These are phyloP conservation scores for Suillus brevipes DNA, from an alignment of 768 basidiomycete species.

Conservation along the genomic window DNA sequence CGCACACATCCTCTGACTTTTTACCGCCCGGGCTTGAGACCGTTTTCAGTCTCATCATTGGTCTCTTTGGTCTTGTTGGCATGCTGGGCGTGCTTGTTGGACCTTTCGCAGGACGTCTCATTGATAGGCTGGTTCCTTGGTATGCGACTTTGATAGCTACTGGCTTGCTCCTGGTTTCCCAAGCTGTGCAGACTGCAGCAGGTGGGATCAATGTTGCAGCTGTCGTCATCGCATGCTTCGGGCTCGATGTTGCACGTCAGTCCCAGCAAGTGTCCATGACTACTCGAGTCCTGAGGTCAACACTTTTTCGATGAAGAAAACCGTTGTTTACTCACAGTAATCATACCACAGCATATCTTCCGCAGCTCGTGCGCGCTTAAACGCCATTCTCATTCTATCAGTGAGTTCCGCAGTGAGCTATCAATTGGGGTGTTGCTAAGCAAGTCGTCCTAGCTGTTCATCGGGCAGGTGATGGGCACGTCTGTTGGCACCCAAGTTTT, in stretches of 20 bases:
- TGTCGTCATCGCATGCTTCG: slow-evolving; percentile 66
- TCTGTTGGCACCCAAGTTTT: slow-evolving; percentile 73
- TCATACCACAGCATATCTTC: slow-evolving; percentile 31
- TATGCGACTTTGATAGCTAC: slow-evolving; percentile 65
- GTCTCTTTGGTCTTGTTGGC: slow-evolving; percentile 74
- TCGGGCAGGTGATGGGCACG: slow-evolving; percentile 84
- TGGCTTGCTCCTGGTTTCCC: slow-evolving; percentile 47
- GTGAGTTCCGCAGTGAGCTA: slow-evolving; percentile 36
- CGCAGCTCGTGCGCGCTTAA: slow-evolving; percentile 66
- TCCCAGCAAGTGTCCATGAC: slow-evolving; percentile 68
- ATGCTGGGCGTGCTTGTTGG: slow-evolving; percentile 69
- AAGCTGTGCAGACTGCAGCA: slow-evolving; percentile 65
- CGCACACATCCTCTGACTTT: slow-evolving; percentile 12
- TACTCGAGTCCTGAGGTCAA: slow-evolving; percentile 58
- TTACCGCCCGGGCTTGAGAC: slow-evolving; percentile 3
- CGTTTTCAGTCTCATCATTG: slow-evolving; percentile 51
- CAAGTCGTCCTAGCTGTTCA: slow-evolving; percentile 46
- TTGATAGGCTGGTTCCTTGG: slow-evolving; percentile 79
- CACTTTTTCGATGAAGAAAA: slow-evolving; percentile 4
- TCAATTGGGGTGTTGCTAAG: background rate
- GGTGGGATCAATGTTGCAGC: slow-evolving; percentile 71
- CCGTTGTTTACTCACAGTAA: slow-evolving; percentile 4
- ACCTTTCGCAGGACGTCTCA: slow-evolving; percentile 64
- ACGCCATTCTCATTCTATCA: slow-evolving; percentile 73
- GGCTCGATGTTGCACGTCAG: slow-evolving; percentile 76